Evolutionary conservation across 2,329 filamentous ascomycete genomes (phyloP), one percentile per base, ranked within the genome.

Genomic region (Ophidiomyces ophidiicola): DNA sequence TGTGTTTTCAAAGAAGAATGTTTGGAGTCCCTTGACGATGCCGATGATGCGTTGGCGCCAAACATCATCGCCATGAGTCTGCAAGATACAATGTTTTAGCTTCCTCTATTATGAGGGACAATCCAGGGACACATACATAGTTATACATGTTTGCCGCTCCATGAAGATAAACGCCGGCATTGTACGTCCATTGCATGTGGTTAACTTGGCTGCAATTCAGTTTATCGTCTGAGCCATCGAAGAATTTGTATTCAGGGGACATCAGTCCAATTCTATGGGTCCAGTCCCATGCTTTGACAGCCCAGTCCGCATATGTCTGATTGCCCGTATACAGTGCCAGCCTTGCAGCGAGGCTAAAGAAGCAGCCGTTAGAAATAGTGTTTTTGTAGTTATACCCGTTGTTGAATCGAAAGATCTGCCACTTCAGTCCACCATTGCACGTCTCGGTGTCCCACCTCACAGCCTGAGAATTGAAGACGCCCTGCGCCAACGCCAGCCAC

Each of bases 401-500:
- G 48, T 69, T 70, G 56, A 68, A 69, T 5, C 61, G 56, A 50
- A 64, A 86, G 42, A 90, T 80, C 61, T 90, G 83, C 84, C 84
- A 92, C 44, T 79, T 72, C 46, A 92, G 62, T 6, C 84, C 84
- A 34, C 84, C 84, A 31, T 62, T 65, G 59, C 84, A 90, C 1
- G 63, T 67, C 0, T 61, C 53, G 8, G 59, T 62, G 48, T 87
- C 78, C 78, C 82, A 87, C 15, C 82, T 71, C 10, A 59, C 59
- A 2, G 72, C 72, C 54, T 83, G 83, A 42, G 79, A 74, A 62
- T 87, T 84, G 59, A 86, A 90, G 5, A 84, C 79, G 8, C 77
- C 78, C 56, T 83, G 78, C 1, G 71, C 78, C 20, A 88, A 67
- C 7, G 78, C 73, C 6, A 87, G 66, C 80, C 80, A 92, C 44